phyloP scores from a whole-genome alignment of 495 filamentous ascomycete species.

The Penicillium salamii region DNA sequence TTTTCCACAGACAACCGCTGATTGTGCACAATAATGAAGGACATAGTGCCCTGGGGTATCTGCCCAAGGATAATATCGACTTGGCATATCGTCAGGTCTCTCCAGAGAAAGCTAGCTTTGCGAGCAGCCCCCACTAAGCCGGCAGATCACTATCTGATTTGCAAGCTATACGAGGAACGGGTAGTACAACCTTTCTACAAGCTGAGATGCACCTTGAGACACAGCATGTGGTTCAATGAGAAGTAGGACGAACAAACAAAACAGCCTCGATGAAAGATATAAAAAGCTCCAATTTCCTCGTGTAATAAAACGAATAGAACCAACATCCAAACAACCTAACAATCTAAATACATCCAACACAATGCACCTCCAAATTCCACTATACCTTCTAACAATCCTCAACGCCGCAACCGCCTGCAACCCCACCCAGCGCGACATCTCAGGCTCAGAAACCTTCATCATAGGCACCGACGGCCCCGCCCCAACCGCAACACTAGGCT shows the following conservation, averaged over 20 bases:
- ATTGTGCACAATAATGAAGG: no score
- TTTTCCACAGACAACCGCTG: not conserved
- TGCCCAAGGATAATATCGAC: no score
- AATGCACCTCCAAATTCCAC: no score
- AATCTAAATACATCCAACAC: no score
- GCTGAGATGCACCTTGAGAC: not conserved
- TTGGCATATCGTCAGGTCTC: not conserved
- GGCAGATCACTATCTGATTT: not conserved
- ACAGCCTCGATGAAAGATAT: no score
- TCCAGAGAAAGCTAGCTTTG: not conserved
- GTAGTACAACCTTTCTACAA: not conserved
- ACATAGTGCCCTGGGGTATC: no score
- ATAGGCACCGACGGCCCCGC: slow-evolving; percentile 17
- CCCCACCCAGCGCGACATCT: not conserved
- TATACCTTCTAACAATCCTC: not conserved
- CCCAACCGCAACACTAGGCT: slow-evolving; percentile 23
- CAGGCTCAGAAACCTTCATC: not conserved
- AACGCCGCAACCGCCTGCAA: not conserved
- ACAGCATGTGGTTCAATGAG: no score
- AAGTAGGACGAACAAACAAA: no score
- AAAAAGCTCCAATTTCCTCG: no score
- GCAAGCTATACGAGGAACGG: not conserved
- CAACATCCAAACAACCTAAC: no score
- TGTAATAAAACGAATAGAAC: no score
- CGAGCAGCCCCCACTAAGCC: not conserved